These are phyloP conservation scores for Rhodofomes roseus DNA, from an alignment of 1,284 basidiomycete species.

Conservation along the genomic window DNA sequence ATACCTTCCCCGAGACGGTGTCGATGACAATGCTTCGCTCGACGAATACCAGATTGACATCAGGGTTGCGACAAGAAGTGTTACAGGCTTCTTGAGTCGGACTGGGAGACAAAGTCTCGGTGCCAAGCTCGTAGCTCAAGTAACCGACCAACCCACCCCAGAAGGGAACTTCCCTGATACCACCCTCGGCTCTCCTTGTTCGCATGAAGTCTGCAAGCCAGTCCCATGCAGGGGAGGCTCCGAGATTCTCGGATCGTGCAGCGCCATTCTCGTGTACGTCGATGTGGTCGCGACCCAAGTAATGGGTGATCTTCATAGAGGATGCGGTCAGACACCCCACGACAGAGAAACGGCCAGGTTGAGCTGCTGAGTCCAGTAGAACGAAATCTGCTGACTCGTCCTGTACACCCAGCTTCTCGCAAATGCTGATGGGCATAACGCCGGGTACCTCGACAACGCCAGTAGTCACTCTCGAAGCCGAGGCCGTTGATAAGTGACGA, in stretches of 20 bases:
- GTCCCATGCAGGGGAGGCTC: slow-evolving; percentile 55
- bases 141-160: slow-evolving; percentile 77
- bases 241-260: slow-evolving; percentile 28
- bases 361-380: slow-evolving; percentile 68
- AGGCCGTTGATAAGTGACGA: slow-evolving; percentile 15
- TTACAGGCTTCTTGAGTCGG: slow-evolving; percentile 32
- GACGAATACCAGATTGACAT: slow-evolving; percentile 70
- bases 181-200: slow-evolving; percentile 40
- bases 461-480: slow-evolving; percentile 32
- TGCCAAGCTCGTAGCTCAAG: slow-evolving; percentile 75
- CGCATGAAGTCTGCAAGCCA: slow-evolving; percentile 72
- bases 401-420: slow-evolving; percentile 56
- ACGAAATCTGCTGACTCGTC: slow-evolving; percentile 63
- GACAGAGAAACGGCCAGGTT: slow-evolving; percentile 71
- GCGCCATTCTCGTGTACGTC: slow-evolving; percentile 30
- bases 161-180: slow-evolving; percentile 56
- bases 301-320: slow-evolving; percentile 56
- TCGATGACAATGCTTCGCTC: slow-evolving; percentile 76
- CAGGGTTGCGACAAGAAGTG: slow-evolving; percentile 44
- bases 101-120: slow-evolving; percentile 38
- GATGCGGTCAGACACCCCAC: slow-evolving; percentile 52
- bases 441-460: slow-evolving; percentile 38
- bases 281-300: slow-evolving; percentile 46
- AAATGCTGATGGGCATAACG: slow-evolving; percentile 42
- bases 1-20: slow-evolving; percentile 38